Conservation (phyloP, 2,329 filamentous ascomycete species). For the Golovinomyces cichoracearum region DNA sequence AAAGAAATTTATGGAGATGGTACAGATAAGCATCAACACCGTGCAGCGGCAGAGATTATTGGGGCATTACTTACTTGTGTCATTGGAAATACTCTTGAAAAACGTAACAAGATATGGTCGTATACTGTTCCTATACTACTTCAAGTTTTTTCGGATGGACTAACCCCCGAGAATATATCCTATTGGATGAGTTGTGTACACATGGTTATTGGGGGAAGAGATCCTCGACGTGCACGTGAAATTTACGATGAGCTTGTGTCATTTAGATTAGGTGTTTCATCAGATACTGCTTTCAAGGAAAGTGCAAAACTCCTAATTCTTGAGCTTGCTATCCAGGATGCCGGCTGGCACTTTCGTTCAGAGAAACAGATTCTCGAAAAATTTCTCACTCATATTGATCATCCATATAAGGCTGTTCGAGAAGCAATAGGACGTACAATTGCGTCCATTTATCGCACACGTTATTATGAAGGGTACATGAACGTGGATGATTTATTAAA, state of each 20-base stretch:
- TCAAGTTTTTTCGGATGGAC: slow-evolving; percentile 62
- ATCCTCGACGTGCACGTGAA: slow-evolving; percentile 68
- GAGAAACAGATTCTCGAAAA: slow-evolving; percentile 71
- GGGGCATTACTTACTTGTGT: slow-evolving; percentile 62
- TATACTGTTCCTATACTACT: slow-evolving; percentile 77
- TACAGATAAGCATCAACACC: slow-evolving; percentile 90
- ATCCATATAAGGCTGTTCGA: slow-evolving; percentile 91
- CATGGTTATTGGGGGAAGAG: slow-evolving; percentile 63
- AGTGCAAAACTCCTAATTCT: slow-evolving; percentile 84
- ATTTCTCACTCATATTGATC: slow-evolving; percentile 75
- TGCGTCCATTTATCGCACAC: slow-evolving; percentile 64
- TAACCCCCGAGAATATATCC: slow-evolving; percentile 78
- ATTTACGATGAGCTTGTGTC: slow-evolving; percentile 57
- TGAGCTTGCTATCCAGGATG: slow-evolving; percentile 64
- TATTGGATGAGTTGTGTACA: slow-evolving; percentile 95
- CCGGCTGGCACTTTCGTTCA: slow-evolving; percentile 86
- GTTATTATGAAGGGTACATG: slow-evolving; percentile 82
- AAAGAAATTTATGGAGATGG: slow-evolving; percentile 66
- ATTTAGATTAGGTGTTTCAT: slow-evolving; percentile 79
- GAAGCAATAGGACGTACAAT: slow-evolving; percentile 83
- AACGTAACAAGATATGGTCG: slow-evolving; percentile 55
- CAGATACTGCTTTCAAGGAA: slow-evolving; percentile 95
- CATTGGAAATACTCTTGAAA: slow-evolving; percentile 47
- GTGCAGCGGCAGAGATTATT: slow-evolving; percentile 80
- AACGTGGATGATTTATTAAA: slow-evolving; percentile 51